phyloP scores from a whole-genome alignment of 2,329 filamentous ascomycete species.

The Phyllachora maydis region DNA sequence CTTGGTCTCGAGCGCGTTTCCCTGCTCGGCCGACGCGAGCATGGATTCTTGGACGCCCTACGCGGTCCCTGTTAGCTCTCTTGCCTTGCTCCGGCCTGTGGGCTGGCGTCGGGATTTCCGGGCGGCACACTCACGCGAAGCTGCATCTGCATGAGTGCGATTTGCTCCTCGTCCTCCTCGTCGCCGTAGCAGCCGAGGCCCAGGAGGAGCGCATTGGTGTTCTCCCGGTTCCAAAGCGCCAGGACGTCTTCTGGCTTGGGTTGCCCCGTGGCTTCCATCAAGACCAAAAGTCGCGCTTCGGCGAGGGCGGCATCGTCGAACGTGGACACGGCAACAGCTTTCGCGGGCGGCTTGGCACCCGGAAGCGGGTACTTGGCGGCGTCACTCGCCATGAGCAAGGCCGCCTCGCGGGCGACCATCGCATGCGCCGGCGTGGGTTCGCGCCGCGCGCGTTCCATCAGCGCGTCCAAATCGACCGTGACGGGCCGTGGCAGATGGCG shows the following conservation, averaged over 20 bases:
- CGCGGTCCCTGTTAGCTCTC: too few species aligned
- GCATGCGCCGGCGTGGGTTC: conserved; percentile 43
- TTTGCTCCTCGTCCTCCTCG: conserved; percentile 53
- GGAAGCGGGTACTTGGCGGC: conserved; percentile 54
- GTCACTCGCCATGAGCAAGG: conserved; percentile 64
- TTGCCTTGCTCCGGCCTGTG: too few species aligned
- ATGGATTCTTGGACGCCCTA: conserved; percentile 55
- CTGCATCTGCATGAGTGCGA: neutral
- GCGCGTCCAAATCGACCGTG: conserved; percentile 45
- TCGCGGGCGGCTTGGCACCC: conserved; percentile 41
- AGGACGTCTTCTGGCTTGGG: conserved; percentile 31
- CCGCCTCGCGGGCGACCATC: conserved; percentile 58
- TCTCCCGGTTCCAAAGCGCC: conserved; percentile 28
- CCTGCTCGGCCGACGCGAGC: conserved; percentile 52
- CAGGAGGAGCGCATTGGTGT: conserved; percentile 40
- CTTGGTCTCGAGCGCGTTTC: conserved; percentile 85
- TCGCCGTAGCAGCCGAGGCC: conserved; percentile 66
- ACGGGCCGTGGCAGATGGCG: conserved; percentile 59
- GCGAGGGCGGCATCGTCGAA: conserved; percentile 55
- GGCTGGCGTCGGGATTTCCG: too few species aligned
- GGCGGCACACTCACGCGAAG: too few species aligned
- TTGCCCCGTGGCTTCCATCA: conserved; percentile 40
- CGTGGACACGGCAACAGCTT: conserved; percentile 33
- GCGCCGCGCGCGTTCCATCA: conserved; percentile 42
- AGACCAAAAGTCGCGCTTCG: conserved; percentile 56